Evolutionary conservation across 2,329 filamentous ascomycete genomes (phyloP), one percentile per base, ranked within the genome.

Genomic region (Fusarium mangiferae): DNA sequence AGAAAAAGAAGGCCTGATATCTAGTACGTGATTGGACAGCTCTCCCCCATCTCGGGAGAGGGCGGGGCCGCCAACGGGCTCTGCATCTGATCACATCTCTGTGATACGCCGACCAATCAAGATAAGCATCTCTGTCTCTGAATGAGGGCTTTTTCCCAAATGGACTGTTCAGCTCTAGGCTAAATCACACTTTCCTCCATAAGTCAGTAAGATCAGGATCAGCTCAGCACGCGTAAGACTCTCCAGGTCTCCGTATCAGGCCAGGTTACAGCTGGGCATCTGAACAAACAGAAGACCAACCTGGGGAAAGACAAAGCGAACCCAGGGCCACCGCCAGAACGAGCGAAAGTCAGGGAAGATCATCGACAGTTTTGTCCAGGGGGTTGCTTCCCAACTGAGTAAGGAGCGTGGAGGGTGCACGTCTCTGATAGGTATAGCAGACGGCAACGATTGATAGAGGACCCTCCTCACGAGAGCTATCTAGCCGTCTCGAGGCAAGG

Each of bases 371-470:
- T 44, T 66, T 46, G 54, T 48, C 65, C 65, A 73, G 68, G 68
- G 68, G 72, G 65, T 39, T 35, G 36, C 56, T 65, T 69, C 65
- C 55, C 48, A 45, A 68, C 63, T 56, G 57, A 72, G 72, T 69
- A 57, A 69, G 35, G 59, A 62, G 36, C 30, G 13, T 49, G 35
- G 63, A 68, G 35, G 54, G 51, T 26, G 54, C 45, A 30, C 56
- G 26, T 57, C 72, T 73, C 46, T 52, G 74, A 76, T 76, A 70
- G 74, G 73, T 72, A 76, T 75, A 75, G 74, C 61, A 76, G 36
- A 62, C 72, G 68, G 68, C 66, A 69, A 59, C 62, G 68, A 75
- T 75, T 72, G 72, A 74, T 75, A 74, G 49, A 60, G 57, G 61
- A 48, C 59, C 67, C 67, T 72, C 55, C 42, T 72, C 49, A 64